A percentile compares a stretch with the other conserved stretches of the same genome.
Evolutionary conservation across 306 rosid genomes (phyloP).

Genomic region (Aeschynomene evenia): DNA sequence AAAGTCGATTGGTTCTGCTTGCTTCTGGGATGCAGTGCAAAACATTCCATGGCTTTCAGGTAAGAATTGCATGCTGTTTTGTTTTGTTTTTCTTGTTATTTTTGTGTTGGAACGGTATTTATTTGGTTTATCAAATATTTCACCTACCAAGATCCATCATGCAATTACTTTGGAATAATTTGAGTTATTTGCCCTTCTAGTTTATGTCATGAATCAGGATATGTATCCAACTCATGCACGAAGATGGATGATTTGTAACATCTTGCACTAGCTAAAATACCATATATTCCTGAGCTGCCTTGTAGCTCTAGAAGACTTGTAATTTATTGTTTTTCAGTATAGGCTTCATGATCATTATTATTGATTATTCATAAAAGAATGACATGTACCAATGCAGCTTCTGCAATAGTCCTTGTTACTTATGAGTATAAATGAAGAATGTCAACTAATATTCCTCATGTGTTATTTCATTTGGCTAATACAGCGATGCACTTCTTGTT

Average conservation of each 20-base stretch:
- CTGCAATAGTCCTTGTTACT: slow-evolving; percentile 21
- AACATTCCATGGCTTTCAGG: slow-evolving; percentile 96
- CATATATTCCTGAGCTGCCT: not conserved
- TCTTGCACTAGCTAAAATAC: not conserved
- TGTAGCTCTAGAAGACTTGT: slow-evolving; percentile 8
- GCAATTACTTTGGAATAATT: not conserved
- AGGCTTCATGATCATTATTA: not conserved
- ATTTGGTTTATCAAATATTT: not conserved
- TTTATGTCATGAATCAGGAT: not conserved
- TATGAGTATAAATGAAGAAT: slow-evolving; percentile 19
- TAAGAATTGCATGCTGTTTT: slow-evolving; percentile 27
- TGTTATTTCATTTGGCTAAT: slow-evolving; percentile 37
- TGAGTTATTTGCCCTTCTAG: not conserved
- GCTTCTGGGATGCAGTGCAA: slow-evolving; percentile 99
- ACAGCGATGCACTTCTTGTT: slow-evolving; percentile 31
- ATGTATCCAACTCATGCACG: not conserved
- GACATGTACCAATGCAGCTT: slow-evolving; percentile 26
- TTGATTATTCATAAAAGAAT: slow-evolving; percentile 25
- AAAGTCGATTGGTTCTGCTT: slow-evolving; percentile 96
- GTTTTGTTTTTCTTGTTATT: slow-evolving; percentile 8
- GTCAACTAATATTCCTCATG: slow-evolving; percentile 17
- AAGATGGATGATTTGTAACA: not conserved
- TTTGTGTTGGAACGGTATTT: slow-evolving; percentile 13
- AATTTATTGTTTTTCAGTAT: slow-evolving; percentile 6
- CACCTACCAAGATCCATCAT: not conserved